Evolutionary conservation across 345 rosid species (phyloP).

Genomic region (Triadica sebifera): DNA sequence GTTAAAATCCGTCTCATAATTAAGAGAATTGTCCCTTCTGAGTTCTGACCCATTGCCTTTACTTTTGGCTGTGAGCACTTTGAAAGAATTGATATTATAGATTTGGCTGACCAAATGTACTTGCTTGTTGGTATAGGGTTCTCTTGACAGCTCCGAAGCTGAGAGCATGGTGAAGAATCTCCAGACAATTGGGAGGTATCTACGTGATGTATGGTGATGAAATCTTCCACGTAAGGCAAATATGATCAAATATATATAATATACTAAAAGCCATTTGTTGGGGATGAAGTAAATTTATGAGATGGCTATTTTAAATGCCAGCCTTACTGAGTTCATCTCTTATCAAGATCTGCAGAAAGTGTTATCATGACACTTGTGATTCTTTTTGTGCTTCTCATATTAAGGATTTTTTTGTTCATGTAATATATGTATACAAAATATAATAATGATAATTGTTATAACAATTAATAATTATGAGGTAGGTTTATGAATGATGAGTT

Average conservation of each 20-base stretch:
- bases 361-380: constrained; percentile 9
- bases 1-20: not conserved
- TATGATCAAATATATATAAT: not conserved
- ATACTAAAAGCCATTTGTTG: not conserved
- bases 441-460: not conserved
- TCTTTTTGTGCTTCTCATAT: constrained; percentile 18
- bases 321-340: not conserved
- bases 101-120: not conserved
- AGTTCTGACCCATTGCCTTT: too few species aligned
- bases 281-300: constrained; percentile 1
- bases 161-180: constrained; percentile 87
- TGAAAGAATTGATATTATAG: not conserved
- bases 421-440: constrained; percentile 24
- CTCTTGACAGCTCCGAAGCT: constrained; percentile 67
- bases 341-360: not conserved
- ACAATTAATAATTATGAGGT: not conserved
- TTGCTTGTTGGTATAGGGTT: constrained; percentile 49
- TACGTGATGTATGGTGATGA: constrained; percentile 86
- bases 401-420: constrained; percentile 27
- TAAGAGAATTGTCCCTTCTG: too few species aligned
- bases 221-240: not conserved
- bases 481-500: constrained; percentile 10
- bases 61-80: not conserved
- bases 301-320: not conserved
- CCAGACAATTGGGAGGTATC: constrained; percentile 83